A percentile compares a stretch with the other conserved stretches of the same genome.
Evolutionary conservation across 2,329 filamentous ascomycete genomes (phyloP).

Genomic region (Colletotrichum abscissum): DNA sequence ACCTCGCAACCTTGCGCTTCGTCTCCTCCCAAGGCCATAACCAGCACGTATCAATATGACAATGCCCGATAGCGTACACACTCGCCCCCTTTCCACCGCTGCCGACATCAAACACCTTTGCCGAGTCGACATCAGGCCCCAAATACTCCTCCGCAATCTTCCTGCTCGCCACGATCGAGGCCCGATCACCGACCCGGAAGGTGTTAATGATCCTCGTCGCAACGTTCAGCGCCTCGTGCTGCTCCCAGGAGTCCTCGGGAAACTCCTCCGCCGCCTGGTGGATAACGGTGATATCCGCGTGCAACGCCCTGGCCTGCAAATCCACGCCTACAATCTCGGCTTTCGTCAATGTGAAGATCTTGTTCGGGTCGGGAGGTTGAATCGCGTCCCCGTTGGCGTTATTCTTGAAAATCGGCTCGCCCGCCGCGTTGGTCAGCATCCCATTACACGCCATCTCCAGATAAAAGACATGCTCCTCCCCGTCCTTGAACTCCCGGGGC

Average conservation of each 20-base stretch:
- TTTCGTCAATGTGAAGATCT: conserved; percentile 64
- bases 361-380: conserved; percentile 70
- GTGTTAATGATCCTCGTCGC: conserved; percentile 73
- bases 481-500: conserved; percentile 67
- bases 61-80: conserved; percentile 73
- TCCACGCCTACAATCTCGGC: conserved; percentile 74
- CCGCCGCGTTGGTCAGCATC: conserved; percentile 67
- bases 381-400: conserved; percentile 68
- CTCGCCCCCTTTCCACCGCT: conserved; percentile 60
- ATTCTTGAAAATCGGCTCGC: conserved; percentile 38
- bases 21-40: conserved; percentile 78
- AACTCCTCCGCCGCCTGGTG: conserved; percentile 74
- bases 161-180: conserved; percentile 65
- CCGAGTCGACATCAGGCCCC: conserved; percentile 68
- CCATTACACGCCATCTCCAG: conserved; percentile 78
- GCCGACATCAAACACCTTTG: conserved; percentile 64
- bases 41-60: conserved; percentile 79
- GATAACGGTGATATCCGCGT: conserved; percentile 76
- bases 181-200: conserved; percentile 70
- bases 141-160: conserved; percentile 71
- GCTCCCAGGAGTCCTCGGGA: conserved; percentile 70
- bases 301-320: conserved; percentile 67
- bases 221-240: conserved; percentile 70
- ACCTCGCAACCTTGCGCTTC: conserved; percentile 76
- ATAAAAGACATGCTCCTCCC: conserved; percentile 72